Base-by-base conservation (phyloP, 257 asterid species). In the Solanum lignicaule region DNA sequence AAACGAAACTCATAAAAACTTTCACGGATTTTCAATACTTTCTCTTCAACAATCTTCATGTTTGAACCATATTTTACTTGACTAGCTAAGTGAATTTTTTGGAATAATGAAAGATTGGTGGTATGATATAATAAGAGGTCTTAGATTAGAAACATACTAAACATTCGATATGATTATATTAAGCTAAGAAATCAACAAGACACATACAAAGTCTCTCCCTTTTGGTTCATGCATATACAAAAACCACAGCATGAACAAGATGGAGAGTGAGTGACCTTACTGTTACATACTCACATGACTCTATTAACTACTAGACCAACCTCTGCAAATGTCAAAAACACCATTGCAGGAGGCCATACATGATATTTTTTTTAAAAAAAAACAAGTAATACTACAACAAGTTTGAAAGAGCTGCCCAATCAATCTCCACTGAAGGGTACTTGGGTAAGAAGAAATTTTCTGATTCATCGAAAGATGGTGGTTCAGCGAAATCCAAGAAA, bases 341-440 rank as follows among this genome's bases (percentile, higher is more conserved):
- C 96, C 98, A 94, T 91, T 75, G 96, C 98, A 94, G 52, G 94
- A 92, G 31, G 90, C 92, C 92, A 88, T 27, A 79, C 85, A 79
- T 16, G 48, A 79, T 8, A 78, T 86, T 86, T 43, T 43, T 66
- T 41, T 41, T 5, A 1, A 6, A 46, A 60, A 15, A 60, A 3
- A 65, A 43, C 52, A 71, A 85, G 12, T 35, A 87, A 55, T 6
- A 85, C 14, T 6, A 85, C 11, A 41, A 48, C 3, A 65, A 88
- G 15, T 55, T 58, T 76, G 55, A 91, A 84, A 95, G 86, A 88
- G 99, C 87, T 33, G 93, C 98, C 99, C 99, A 96, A 92, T 96
- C 98, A 84, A 96, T 96, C 96, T 96, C 99, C 90, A 95, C 94
- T 0, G 99, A 96, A 2, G 98, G 99, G 27, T 14, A 93, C 92